A percentile compares a stretch with the other conserved stretches of the same genome.
Evolutionary conservation across 306 rosid genomes (phyloP).

Genomic region (Prunus dulcis): DNA sequence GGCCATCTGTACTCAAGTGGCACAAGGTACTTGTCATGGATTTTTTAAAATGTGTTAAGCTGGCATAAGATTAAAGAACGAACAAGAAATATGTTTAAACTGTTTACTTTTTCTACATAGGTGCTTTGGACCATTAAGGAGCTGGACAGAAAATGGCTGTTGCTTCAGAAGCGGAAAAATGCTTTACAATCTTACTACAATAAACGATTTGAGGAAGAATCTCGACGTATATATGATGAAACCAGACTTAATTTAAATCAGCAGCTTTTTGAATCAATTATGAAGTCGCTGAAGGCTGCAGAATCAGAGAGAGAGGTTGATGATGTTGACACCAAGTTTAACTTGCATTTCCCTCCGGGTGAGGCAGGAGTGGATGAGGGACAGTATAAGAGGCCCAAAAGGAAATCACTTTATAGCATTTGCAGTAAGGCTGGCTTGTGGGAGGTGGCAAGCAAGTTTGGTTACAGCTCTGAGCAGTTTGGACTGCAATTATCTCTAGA

Average conservation of each 20-base stretch:
- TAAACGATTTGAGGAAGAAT: conserved; percentile 84
- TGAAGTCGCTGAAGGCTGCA: conserved; percentile 85
- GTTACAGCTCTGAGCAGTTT: conserved; percentile 93
- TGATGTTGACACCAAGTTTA: conserved; percentile 95
- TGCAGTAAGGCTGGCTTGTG: conserved; percentile 90
- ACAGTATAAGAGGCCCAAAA: conserved; percentile 85
- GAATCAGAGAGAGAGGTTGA: conserved; percentile 97
- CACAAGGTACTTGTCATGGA: conserved; percentile 59
- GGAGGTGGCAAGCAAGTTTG: conserved; percentile 96
- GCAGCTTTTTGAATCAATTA: conserved; percentile 81
- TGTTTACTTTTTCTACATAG: conserved; percentile 37
- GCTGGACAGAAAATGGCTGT: conserved; percentile 92
- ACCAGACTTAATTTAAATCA: conserved; percentile 65
- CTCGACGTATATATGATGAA: conserved; percentile 75
- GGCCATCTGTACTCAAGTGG: conserved; percentile 68
- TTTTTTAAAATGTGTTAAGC: not conserved
- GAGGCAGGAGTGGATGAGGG: conserved; percentile 96
- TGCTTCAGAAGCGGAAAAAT: conserved; percentile 87
- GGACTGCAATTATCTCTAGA: conserved; percentile 78
- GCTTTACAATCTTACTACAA: conserved; percentile 76
- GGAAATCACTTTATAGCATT: conserved; percentile 71
- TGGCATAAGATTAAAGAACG: not conserved
- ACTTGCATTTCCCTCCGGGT: conserved; percentile 94
- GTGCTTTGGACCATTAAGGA: conserved; percentile 93
- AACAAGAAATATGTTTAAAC: not conserved